phyloP scores from a whole-genome alignment of 768 basidiomycete genomes.

The Boletellus emodensis region DNA sequence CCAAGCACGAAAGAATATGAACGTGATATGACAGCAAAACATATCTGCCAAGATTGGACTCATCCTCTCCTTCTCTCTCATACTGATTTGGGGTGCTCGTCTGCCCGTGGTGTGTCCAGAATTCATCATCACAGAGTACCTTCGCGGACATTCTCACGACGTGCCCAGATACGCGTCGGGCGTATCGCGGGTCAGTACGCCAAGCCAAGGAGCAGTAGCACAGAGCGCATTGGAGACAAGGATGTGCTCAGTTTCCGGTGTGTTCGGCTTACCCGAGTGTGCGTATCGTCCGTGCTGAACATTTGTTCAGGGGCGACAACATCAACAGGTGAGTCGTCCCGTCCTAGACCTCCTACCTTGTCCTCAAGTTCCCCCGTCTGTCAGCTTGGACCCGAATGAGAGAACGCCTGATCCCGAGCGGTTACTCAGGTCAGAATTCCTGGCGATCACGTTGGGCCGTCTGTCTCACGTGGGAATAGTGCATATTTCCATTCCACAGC shows the following conservation, averaged over 20 bases:
- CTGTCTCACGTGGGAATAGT: conserved; percentile 36
- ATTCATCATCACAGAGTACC: background rate
- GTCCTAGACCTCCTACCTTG: background rate
- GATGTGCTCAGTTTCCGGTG: conserved; percentile 87
- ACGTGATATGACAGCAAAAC: conserved; percentile 55
- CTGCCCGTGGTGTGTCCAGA: conserved; percentile 73
- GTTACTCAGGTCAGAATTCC: conserved; percentile 55
- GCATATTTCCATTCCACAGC: conserved; percentile 96
- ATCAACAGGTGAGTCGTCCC: conserved; percentile 70
- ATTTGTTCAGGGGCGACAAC: conserved; percentile 76
- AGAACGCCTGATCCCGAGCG: conserved; percentile 89
- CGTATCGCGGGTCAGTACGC: conserved; percentile 97
- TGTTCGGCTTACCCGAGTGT: conserved; percentile 15
- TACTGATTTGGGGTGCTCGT: conserved; percentile 90
- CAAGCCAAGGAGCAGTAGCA: conserved; percentile 83
- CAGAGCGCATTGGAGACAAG: conserved; percentile 70
- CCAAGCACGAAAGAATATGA: conserved; percentile 6
- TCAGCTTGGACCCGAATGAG: conserved; percentile 62
- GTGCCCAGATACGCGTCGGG: conserved; percentile 66
- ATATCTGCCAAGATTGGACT: conserved; percentile 86
- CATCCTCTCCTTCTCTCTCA: conserved; percentile 91
- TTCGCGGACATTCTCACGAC: conserved; percentile 5
- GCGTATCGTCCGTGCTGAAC: background rate
- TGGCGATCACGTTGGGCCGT: background rate
- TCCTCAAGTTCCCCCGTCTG: background rate